Base-by-base conservation (phyloP, 257 asterid genomes). In the Solanum chilense region DNA sequence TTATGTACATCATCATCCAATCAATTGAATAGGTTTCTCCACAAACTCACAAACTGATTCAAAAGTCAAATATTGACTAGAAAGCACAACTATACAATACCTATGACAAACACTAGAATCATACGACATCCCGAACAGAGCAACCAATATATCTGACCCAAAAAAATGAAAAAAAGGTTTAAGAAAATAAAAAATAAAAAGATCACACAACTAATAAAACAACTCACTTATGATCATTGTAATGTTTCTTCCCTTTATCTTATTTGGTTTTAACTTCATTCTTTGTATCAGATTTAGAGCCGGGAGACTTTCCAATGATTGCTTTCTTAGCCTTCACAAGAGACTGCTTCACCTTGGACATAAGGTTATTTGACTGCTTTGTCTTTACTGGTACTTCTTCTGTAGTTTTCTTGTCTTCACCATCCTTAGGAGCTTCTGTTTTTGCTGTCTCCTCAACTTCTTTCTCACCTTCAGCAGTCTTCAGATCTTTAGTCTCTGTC, bases 261-360 rank as follows among this genome's bases (percentile, higher is more conserved):
- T 91, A 92, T 83, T 92, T 90, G 88, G 86, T 88, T 85, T 77
- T 87, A 62, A 87, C 93, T 29, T 91, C 98, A 14, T 87, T 90
- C 88, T 91, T 93, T 6, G 88, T 60, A 80, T 95, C 95, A 15
- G 94, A 31, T 29, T 96, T 95, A 16, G 97, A 52, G 93, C 47
- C 91, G 70, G 92, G 91, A 10, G 99, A 93, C 86, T 95, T 96
- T 20, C 98, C 98, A 39, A 90, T 93, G 87, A 96, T 95, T 2
- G 98, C 99, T 86, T 96, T 96, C 91, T 93, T 96, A 0, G 98
- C 99, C 94, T 96, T 96, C 85, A 94, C 98, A 10, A 96, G 93
- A 6, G 99, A 91, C 20, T 95, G 98, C 94, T 96, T 96, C 95
- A 96, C 84, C 90, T 94, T 94, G 89, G 95, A 91, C 25, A 95